Percentiles rank a stretch among this genome's conserved stretches.
Evolutionary conservation across 768 basidiomycete species (phyloP).

Genomic region (Sporobolomyces pararoseus): DNA sequence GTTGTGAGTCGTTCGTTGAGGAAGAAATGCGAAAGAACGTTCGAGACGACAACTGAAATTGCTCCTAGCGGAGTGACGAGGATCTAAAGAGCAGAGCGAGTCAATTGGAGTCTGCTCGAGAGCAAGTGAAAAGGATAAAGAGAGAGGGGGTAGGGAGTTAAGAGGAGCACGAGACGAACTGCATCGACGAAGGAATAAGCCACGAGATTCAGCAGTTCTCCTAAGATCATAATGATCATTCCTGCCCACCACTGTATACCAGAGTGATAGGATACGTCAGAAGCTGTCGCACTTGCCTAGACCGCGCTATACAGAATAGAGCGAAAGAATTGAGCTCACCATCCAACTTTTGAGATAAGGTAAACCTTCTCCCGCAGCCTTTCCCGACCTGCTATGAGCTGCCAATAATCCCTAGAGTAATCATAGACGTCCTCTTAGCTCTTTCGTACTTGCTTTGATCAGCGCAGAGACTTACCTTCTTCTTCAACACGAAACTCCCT

Average conservation of each 20-base stretch:
- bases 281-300: neutral
- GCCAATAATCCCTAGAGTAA: conserved; percentile 35
- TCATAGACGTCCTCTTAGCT: no score
- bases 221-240: conserved; percentile 77
- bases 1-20: conserved; percentile 82
- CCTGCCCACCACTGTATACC: conserved; percentile 46
- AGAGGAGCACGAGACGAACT: neutral
- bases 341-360: conserved; percentile 79
- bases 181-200: conserved; percentile 46
- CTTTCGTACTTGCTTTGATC: no score
- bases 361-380: conserved; percentile 72
- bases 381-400: conserved; percentile 46
- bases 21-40: conserved; percentile 81
- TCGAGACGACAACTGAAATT: conserved; percentile 83
- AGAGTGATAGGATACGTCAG: conserved; percentile 52
- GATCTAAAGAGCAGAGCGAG: conserved; percentile 50
- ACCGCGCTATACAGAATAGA: conserved; percentile 47
- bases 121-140: neutral
- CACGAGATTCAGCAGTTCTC: conserved; percentile 52
- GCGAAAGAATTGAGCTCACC: conserved; percentile 50
- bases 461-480: conserved; percentile 77
- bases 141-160: neutral
- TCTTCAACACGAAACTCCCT: conserved; percentile 92
- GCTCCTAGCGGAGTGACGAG: conserved; percentile 96
- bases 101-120: no score